These are phyloP conservation scores for Cutaneotrichosporon daszewskae DNA, from an alignment of 1,284 basidiomycete genomes.

Conservation along the genomic window DNA sequence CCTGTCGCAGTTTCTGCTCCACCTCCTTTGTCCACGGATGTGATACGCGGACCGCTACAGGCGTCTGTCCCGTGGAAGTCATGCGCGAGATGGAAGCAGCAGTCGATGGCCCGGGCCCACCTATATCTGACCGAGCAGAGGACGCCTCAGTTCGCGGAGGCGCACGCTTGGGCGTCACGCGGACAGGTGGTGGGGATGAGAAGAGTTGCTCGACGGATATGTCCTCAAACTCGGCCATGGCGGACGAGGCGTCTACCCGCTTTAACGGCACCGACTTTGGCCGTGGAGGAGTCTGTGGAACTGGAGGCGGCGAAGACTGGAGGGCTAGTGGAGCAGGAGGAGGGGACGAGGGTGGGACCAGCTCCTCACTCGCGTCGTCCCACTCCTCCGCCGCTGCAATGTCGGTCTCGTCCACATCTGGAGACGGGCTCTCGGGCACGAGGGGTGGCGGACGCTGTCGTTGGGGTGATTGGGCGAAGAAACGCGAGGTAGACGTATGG, in stretches of 20 bases:
- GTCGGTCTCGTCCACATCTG: conserved; percentile 24
- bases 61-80: too few species aligned
- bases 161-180: background rate
- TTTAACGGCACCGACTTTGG: background rate
- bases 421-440: conserved; percentile 13
- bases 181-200: conserved; percentile 26
- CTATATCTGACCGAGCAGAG: background rate
- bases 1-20: conserved; percentile 56
- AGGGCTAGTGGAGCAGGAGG: background rate
- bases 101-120: too few species aligned
- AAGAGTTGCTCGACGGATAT: conserved; percentile 23
- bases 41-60: too few species aligned
- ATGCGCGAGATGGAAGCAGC: too few species aligned
- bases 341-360: conserved; percentile 26
- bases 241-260: conserved; percentile 8
- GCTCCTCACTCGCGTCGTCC: conserved; percentile 10
- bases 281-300: conserved; percentile 1
- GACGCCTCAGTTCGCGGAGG: conserved; percentile 5
- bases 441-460: background rate
- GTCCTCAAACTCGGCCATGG: conserved; percentile 24
- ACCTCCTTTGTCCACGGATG: conserved; percentile 58
- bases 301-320: too few species aligned
- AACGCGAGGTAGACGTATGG: too few species aligned
- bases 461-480: background rate
- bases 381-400: conserved; percentile 26